Evolutionary conservation across 164 flowering plant species (phyloP), one percentile per base, ranked within the genome.

Genomic region (Kingdonia uniflora): DNA sequence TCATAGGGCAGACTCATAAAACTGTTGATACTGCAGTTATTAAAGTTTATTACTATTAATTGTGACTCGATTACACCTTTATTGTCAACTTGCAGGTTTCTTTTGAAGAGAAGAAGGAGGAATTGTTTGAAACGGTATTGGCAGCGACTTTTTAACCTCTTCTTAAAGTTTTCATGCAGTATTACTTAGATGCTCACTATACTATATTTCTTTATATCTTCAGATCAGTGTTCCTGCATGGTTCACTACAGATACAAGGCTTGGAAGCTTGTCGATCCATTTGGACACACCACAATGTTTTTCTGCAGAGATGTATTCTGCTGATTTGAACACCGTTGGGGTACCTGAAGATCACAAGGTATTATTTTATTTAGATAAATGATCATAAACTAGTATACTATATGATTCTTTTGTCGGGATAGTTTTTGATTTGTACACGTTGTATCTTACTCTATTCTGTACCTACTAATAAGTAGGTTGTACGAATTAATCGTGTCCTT

Each of bases 211-310:
- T 56, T 24, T 39, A 19, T 13, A 46, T 51, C 56, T 73, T 51
- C 69, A 92, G 98, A 96, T 92, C n/a, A 88, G 97, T 72, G 80
- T 92, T 63, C 99, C 97, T 62, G 77, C 95, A 51, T 92, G 99
- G 99, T 92, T 86, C 75, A 79, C 91, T 19, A 80, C 80, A 59
- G 99, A 88, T 66, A 80, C 91, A 37, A 71, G 87, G 72, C 95
- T 88, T 66, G 99, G 99, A 51, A 78, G 87, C 77, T 68, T 92
- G 74, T 84, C 99, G 35, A 62, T 92, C 60, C 95, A 92, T 76
- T 73, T 92, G 76, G 99, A 92, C 13, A 84, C 97, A 6, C 99
- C 99, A n/a, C 99, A 88, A 65, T 92, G 97, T 72, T 92, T 92
- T 74, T 79, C 87, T 42, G 99, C 99, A 3, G 99, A 92, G 71